Conservation (phyloP, 352 stramenopile genomes). For the Sclerospora graminicola region DNA sequence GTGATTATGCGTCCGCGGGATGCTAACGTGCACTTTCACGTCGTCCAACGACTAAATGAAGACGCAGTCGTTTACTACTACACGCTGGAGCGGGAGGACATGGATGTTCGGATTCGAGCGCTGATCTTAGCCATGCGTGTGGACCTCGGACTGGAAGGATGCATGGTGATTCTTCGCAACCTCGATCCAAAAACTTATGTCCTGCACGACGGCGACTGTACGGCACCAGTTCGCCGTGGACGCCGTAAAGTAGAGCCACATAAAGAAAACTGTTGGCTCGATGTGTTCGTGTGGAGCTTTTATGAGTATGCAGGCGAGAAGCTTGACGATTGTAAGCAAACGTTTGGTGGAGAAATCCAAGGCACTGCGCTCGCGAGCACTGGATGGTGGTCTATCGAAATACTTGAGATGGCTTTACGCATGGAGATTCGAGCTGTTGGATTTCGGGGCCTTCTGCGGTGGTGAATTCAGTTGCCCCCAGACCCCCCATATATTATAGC, state of each 20-base stretch:
- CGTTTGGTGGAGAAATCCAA: conserved; percentile 53
- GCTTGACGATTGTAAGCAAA: conserved; percentile 34
- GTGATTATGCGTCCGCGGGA: conserved; percentile 41
- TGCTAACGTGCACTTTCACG: conserved; percentile 47
- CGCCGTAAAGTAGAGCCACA: conserved; percentile 37
- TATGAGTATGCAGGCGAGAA: conserved; percentile 33
- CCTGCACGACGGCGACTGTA: conserved; percentile 32
- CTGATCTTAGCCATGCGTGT: conserved; percentile 54
- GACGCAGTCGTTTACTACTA: conserved; percentile 63
- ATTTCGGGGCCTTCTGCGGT: conserved; percentile 25
- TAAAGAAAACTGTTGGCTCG: conserved; percentile 50
- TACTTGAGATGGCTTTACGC: conserved; percentile 51
- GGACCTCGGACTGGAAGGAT: conserved; percentile 23
- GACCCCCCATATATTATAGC: too few relatives aligned
- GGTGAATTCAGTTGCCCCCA: conserved; percentile 2
- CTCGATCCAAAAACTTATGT: conserved; percentile 50
- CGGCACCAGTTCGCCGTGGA: conserved; percentile 41
- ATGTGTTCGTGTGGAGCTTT: conserved; percentile 62
- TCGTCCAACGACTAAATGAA: conserved; percentile 47
- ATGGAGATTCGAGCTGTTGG: conserved; percentile 43
- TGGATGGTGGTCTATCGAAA: conserved; percentile 65
- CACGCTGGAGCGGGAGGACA: conserved; percentile 42
- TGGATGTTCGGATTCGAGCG: conserved; percentile 41
- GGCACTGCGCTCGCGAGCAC: conserved; percentile 42
- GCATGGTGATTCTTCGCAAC: conserved; percentile 42